Evolutionary conservation across 768 basidiomycete genomes (phyloP), one percentile per base, ranked within the genome.

Genomic region (Imleria badia): DNA sequence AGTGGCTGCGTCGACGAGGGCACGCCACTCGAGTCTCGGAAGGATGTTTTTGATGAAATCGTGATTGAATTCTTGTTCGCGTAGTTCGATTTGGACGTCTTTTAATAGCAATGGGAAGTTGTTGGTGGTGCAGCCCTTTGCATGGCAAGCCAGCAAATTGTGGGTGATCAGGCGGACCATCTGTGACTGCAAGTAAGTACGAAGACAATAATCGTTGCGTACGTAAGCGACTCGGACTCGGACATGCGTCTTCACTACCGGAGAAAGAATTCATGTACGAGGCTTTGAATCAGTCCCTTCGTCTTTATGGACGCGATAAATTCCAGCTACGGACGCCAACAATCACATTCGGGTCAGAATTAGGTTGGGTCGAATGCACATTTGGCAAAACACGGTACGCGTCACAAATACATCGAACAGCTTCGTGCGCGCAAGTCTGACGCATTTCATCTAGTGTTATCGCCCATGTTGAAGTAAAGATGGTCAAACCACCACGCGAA

Each of bases 121-220:
- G 76, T 96, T 91, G 17, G 88, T 79, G 12, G 82, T 91, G 81
- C 96, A 99, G 54, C 87, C 86, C 67, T 91, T 93, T 53, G 85
- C 94, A 67, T 96, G 94, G 78, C 96, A 98, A 11, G 93, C 88
- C 9, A 97, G 86, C 30, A 97, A 81, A 70, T 98, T 97, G 75
- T 98, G 95, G 0, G 95, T 96, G 69, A 98, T 91, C 12, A 97
- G 78, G 46, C 94, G 87, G 64, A 97, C 93, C 93, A 94, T 94
- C n/a, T n/a, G n/a, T n/a, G n/a, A n/a, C n/a, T n/a, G n/a, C n/a
- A n/a, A n/a, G n/a, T n/a, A n/a, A n/a, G n/a, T n/a, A n/a, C n/a
- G n/a, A n/a, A n/a, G n/a, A 15, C 30, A 19, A 31, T n/a, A n/a
- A 23, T 17, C 2, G 2, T 14, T 31, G 48, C 17, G 34, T 60